Percentiles rank a stretch among this genome's conserved stretches.
Conservation (phyloP, 2,329 filamentous ascomycete species). For the Talaromyces albobiverticillius region DNA sequence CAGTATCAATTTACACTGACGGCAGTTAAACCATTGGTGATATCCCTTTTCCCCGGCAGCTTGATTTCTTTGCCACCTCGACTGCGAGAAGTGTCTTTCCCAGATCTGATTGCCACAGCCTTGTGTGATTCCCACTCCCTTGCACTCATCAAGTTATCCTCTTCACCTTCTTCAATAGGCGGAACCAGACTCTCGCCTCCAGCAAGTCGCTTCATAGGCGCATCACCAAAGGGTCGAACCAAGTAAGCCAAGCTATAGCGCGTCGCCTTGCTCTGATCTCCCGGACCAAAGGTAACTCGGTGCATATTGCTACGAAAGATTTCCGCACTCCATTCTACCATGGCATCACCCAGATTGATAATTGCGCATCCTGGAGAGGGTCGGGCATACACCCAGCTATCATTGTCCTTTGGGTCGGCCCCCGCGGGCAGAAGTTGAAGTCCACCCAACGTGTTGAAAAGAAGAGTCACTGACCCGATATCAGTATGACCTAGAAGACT, state of each 20-base stretch:
- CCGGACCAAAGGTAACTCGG: conserved; percentile 5
- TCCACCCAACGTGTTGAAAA: conserved; percentile 8
- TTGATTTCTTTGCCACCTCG: neutral
- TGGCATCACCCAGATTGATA: conserved; percentile 12
- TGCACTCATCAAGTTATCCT: conserved; percentile 8
- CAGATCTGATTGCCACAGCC: conserved; percentile 2
- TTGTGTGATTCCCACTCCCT: conserved; percentile 9
- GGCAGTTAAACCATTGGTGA: no score
- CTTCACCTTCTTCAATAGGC: conserved; percentile 2
- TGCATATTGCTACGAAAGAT: conserved; percentile 12
- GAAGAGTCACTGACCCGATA: conserved; percentile 7
- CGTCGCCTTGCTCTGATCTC: conserved; percentile 1
- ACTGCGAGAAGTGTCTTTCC: conserved; percentile 4
- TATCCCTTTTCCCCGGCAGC: no score
- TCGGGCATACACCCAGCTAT: conserved; percentile 3
- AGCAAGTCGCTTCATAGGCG: conserved; percentile 6
- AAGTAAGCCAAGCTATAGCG: conserved; percentile 11
- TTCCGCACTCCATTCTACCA: conserved; percentile 10
- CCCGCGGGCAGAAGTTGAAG: conserved; percentile 4
- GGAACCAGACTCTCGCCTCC: conserved; percentile 7
- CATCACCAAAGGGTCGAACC: neutral
- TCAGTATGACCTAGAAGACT: conserved; percentile 9
- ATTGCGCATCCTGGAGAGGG: conserved; percentile 7
- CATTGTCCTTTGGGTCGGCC: conserved; percentile 3
- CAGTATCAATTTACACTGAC: no score